These are phyloP conservation scores for Albifimbria verrucaria DNA, from an alignment of 2,329 filamentous ascomycete species.

Conservation along the genomic window DNA sequence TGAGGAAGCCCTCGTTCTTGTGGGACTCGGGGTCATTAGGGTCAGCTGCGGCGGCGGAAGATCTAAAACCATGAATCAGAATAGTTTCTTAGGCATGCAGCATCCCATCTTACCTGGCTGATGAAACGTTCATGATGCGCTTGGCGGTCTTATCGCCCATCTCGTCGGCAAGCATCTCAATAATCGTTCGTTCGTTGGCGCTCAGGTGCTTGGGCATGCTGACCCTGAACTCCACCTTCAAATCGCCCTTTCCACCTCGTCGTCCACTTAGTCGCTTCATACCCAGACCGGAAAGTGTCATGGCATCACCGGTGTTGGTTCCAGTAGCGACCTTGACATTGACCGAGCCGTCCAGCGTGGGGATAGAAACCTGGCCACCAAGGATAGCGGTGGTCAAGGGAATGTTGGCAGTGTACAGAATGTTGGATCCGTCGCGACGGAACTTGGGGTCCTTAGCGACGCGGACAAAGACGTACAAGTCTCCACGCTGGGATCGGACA, in stretches of 20 bases:
- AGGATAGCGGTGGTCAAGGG: slow-evolving; percentile 90
- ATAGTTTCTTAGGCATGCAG: neutral
- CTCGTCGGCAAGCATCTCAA: slow-evolving; percentile 96
- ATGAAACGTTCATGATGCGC: slow-evolving; percentile 78
- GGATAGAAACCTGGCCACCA: slow-evolving; percentile 84
- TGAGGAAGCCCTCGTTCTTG: slow-evolving; percentile 85
- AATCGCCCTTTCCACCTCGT: slow-evolving; percentile 68
- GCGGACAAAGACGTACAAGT: slow-evolving; percentile 86
- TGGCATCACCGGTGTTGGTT: slow-evolving; percentile 86
- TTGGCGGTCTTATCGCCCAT: slow-evolving; percentile 90
- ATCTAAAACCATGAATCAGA: neutral
- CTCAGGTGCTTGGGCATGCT: slow-evolving; percentile 92
- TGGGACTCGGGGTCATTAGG: slow-evolving; percentile 46
- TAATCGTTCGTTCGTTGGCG: slow-evolving; percentile 84
- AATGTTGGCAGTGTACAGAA: slow-evolving; percentile 87
- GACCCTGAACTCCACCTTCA: slow-evolving; percentile 93
- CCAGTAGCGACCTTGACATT: slow-evolving; percentile 89
- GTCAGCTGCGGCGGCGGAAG: slow-evolving; percentile 7
- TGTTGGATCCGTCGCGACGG: slow-evolving; percentile 80
- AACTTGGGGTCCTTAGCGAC: slow-evolving; percentile 91
- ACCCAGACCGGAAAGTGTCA: slow-evolving; percentile 85
- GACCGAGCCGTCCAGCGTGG: slow-evolving; percentile 86
- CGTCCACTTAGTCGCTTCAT: slow-evolving; percentile 81
- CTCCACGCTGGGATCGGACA: slow-evolving; percentile 68
- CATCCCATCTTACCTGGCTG: slow-evolving; percentile 23